Conservation (phyloP, 2,329 filamentous ascomycete genomes). For the Helminthosporium solani region DNA sequence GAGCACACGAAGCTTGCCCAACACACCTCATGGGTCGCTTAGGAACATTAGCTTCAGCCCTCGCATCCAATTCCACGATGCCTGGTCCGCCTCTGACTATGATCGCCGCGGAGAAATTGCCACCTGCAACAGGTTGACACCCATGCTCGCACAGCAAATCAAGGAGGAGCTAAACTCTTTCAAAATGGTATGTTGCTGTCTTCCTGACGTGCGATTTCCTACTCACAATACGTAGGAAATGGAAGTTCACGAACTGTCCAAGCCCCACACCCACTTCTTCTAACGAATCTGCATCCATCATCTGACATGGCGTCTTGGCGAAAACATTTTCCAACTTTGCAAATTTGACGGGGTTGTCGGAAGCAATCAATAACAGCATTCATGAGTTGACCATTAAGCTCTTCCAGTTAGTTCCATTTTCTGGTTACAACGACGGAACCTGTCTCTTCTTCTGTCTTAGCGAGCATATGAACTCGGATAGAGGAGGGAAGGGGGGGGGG, state of each 20-base stretch:
- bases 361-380: conserved; percentile 39
- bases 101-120: conserved; percentile 94
- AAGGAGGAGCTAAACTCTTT: conserved; percentile 99
- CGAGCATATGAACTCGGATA: conserved; percentile 43
- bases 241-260: conserved; percentile 98
- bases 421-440: conserved; percentile 44
- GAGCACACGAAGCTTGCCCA: conserved; percentile 77
- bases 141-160: conserved; percentile 96
- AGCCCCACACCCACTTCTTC: conserved; percentile 99
- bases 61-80: conserved; percentile 91
- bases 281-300: conserved; percentile 58
- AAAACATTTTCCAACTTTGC: conserved; percentile 37
- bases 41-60: conserved; percentile 77
- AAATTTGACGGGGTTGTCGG: conserved; percentile 35
- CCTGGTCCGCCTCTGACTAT: conserved; percentile 93
- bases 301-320: conserved; percentile 46
- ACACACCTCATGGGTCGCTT: conserved; percentile 68
- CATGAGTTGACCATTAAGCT: conserved; percentile 42
- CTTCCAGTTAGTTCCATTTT: conserved; percentile 39
- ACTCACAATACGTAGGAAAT: conserved; percentile 75
- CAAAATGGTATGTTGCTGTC: conserved; percentile 77
- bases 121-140: conserved; percentile 95
- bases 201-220: background rate
- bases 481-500: conserved; percentile 15
- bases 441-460: conserved; percentile 44